phyloP scores from a whole-genome alignment of 2,329 filamentous ascomycete genomes.

The Arthrobotrys pseudoclavata region DNA sequence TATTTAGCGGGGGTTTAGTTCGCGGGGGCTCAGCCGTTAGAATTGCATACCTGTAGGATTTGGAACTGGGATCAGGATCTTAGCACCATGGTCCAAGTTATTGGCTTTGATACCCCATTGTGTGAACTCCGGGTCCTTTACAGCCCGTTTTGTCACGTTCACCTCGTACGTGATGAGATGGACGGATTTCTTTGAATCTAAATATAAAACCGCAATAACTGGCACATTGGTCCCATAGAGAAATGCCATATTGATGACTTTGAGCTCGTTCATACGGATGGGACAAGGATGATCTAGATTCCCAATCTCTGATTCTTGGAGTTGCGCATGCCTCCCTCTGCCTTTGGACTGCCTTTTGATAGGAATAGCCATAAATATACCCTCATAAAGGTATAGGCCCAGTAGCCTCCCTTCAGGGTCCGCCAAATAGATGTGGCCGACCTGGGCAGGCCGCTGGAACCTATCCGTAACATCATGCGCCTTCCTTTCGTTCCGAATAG shows the following conservation, averaged over 20 bases:
- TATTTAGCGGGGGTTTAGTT: neutral
- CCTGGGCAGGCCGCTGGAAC: slow-evolving; percentile 61
- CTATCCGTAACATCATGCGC: slow-evolving; percentile 62
- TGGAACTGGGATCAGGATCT: slow-evolving; percentile 75
- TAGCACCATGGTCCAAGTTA: slow-evolving; percentile 72
- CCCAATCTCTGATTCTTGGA: slow-evolving; percentile 68
- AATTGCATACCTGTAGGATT: slow-evolving; percentile 63
- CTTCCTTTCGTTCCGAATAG: slow-evolving; percentile 74
- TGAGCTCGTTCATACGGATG: slow-evolving; percentile 76
- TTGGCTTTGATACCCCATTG: slow-evolving; percentile 72
- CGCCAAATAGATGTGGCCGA: slow-evolving; percentile 61
- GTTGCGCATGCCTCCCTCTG: slow-evolving; percentile 47
- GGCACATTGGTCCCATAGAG: slow-evolving; percentile 73
- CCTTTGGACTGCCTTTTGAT: slow-evolving; percentile 59
- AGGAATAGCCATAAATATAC: slow-evolving; percentile 62
- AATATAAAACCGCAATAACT: slow-evolving; percentile 75
- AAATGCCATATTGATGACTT: slow-evolving; percentile 76
- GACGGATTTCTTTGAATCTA: slow-evolving; percentile 73
- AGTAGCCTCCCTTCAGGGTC: slow-evolving; percentile 62
- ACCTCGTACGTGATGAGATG: slow-evolving; percentile 62
- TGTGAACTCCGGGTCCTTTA: slow-evolving; percentile 64
- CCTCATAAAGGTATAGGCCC: slow-evolving; percentile 62
- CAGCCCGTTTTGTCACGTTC: slow-evolving; percentile 39
- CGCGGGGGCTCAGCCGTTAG: neutral
- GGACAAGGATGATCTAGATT: slow-evolving; percentile 74